A percentile compares a stretch with the other conserved stretches of the same genome.
Evolutionary conservation across 345 rosid species (phyloP).

Genomic region (Melaleuca alternifolia): DNA sequence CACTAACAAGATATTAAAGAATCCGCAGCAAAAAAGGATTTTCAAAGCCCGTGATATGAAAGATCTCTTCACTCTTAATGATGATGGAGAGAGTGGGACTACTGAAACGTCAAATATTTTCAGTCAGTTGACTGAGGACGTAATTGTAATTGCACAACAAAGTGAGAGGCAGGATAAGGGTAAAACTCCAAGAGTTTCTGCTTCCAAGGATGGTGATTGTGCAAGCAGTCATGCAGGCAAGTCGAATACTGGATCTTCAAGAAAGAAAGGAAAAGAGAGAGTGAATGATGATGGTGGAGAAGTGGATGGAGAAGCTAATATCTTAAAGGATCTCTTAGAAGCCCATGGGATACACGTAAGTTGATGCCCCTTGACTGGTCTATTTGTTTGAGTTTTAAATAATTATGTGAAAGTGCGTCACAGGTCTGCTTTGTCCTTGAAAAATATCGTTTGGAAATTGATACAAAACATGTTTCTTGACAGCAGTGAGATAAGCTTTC

Average conservation of each 20-base stretch:
- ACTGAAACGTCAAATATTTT: constrained; percentile 89
- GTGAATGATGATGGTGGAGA: constrained; percentile 27
- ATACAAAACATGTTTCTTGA: neutral
- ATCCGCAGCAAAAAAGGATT: constrained; percentile 91
- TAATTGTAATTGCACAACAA: constrained; percentile 49
- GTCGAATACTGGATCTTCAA: constrained; percentile 19
- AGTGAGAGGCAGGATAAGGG: constrained; percentile 15
- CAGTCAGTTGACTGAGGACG: constrained; percentile 69
- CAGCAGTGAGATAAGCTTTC: neutral
- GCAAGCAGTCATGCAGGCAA: constrained; percentile 12
- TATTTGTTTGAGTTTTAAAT: neutral
- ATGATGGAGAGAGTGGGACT: constrained; percentile 50
- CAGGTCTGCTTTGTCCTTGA: neutral
- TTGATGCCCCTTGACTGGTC: neutral
- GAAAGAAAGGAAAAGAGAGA: constrained; percentile 37
- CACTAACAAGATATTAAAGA: constrained; percentile 84
- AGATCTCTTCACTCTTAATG: constrained; percentile 74
- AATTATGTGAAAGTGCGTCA: neutral
- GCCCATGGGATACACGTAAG: constrained; percentile 90
- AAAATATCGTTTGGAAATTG: neutral
- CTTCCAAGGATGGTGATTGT: constrained; percentile 8
- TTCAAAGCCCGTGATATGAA: constrained; percentile 96
- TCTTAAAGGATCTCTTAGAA: constrained; percentile 71
- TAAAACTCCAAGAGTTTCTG: constrained; percentile 9
- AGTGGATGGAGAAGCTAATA: constrained; percentile 62